phyloP scores from a whole-genome alignment of 805 yeast species.

The Ascoidea asiatica region DNA sequence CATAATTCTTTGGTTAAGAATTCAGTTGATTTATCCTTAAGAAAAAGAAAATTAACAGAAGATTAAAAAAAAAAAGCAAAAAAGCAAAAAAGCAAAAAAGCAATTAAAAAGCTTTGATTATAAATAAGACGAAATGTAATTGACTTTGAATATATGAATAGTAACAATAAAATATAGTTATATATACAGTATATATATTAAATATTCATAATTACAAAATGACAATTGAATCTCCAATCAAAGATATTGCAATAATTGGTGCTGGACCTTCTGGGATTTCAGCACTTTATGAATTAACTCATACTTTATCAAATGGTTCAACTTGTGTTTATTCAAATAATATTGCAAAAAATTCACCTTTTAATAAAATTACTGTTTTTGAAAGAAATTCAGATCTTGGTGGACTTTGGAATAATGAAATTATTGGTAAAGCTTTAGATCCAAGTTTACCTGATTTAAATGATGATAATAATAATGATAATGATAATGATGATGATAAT shows the following conservation, averaged over 20 bases:
- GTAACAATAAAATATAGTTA: too few species aligned
- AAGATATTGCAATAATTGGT: constrained; percentile 18
- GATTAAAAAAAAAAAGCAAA: too few species aligned
- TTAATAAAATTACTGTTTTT: constrained; percentile 20
- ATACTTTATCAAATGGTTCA: constrained; percentile 16
- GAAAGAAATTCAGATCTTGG: constrained; percentile 22
- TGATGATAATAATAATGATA: constrained; percentile 7
- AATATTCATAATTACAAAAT: too few species aligned
- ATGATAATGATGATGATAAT: too few species aligned
- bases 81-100: too few species aligned
- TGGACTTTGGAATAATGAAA: constrained; percentile 23
- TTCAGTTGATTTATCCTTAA: too few species aligned
- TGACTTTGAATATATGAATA: too few species aligned
- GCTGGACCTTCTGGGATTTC: constrained; percentile 20
- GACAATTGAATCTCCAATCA: background rate
- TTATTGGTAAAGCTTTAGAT: constrained; percentile 12
- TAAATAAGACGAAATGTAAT: too few species aligned
- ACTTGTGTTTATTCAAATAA: constrained; percentile 11
- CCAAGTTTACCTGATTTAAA: constrained; percentile 10
- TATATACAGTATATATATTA: too few species aligned
- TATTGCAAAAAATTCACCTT: constrained; percentile 9
- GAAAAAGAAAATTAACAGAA: too few species aligned
- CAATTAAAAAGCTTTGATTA: too few species aligned
- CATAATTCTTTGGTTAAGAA: too few species aligned
- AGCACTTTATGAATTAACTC: constrained; percentile 17